A percentile compares a stretch with the other conserved stretches of the same genome.
Evolutionary conservation across 2,329 filamentous ascomycete genomes (phyloP).

Genomic region (Trichoderma sp.): DNA sequence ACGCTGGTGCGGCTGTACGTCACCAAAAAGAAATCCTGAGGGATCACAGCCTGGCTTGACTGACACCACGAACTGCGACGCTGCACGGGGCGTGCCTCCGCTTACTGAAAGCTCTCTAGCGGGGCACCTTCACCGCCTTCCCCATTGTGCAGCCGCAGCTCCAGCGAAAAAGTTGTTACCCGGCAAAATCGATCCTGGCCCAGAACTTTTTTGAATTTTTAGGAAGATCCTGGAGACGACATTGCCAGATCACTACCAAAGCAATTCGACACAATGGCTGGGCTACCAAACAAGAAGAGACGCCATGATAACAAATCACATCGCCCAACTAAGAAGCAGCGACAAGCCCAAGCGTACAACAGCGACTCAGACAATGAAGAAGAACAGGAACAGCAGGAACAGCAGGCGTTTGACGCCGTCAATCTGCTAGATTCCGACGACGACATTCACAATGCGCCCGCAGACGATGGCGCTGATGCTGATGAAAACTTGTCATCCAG

Average conservation of each 20-base stretch:
- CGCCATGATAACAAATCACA: conserved; percentile 38
- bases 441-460: conserved; percentile 57
- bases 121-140: conserved; percentile 27
- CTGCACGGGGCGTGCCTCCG: neutral
- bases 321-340: conserved; percentile 59
- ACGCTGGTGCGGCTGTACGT: too few species aligned
- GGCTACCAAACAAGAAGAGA: conserved; percentile 42
- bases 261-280: conserved; percentile 39
- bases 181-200: conserved; percentile 19
- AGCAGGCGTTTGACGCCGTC: conserved; percentile 54
- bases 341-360: conserved; percentile 54
- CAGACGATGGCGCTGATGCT: conserved; percentile 53
- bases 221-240: conserved; percentile 4
- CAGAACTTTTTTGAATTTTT: conserved; percentile 8
- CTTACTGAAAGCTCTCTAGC: neutral
- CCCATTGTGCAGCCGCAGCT: conserved; percentile 1
- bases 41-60: neutral
- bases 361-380: conserved; percentile 55
- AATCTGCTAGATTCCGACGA: conserved; percentile 62
- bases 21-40: neutral
- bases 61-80: neutral
- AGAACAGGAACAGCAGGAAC: conserved; percentile 34
- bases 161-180: conserved; percentile 21
- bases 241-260: conserved; percentile 27
- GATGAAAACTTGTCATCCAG: conserved; percentile 44